Conservation (phyloP, 2,329 filamentous ascomycete genomes). For the Aspergillus clavatus region DNA sequence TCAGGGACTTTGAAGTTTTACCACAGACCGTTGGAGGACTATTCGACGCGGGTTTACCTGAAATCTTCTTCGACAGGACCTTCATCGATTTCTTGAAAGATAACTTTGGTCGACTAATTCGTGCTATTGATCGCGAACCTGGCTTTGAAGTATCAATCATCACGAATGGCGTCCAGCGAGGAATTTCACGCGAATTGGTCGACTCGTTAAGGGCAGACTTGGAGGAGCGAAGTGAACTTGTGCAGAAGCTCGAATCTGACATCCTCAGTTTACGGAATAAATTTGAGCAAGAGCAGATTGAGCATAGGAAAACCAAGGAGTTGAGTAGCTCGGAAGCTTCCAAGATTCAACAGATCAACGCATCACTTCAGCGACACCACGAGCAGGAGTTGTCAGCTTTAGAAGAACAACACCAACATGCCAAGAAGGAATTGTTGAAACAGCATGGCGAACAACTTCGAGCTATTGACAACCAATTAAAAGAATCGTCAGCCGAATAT, state of each 20-base stretch:
- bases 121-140: conserved; percentile 86
- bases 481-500: conserved; percentile 38
- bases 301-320: conserved; percentile 64
- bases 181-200: conserved; percentile 88
- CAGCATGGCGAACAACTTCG: conserved; percentile 45
- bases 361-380: conserved; percentile 65
- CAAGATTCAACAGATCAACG: conserved; percentile 62
- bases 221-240: conserved; percentile 62
- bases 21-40: conserved; percentile 60
- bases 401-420: conserved; percentile 45
- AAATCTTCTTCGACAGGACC: conserved; percentile 76
- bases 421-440: conserved; percentile 39
- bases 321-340: conserved; percentile 50
- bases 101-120: conserved; percentile 79
- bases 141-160: conserved; percentile 78
- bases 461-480: conserved; percentile 46
- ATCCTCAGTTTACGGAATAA: conserved; percentile 52
- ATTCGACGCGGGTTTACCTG: conserved; percentile 57
- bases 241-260: conserved; percentile 55
- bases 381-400: conserved; percentile 59
- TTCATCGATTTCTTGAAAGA: conserved; percentile 96
- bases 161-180: conserved; percentile 74
- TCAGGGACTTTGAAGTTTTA: conserved; percentile 86
- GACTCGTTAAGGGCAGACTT: conserved; percentile 76
- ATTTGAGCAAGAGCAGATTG: conserved; percentile 65